Evolutionary conservation across 1,139 yeast genomes (phyloP).

Genomic region (Casaregolazyma lundiana): DNA sequence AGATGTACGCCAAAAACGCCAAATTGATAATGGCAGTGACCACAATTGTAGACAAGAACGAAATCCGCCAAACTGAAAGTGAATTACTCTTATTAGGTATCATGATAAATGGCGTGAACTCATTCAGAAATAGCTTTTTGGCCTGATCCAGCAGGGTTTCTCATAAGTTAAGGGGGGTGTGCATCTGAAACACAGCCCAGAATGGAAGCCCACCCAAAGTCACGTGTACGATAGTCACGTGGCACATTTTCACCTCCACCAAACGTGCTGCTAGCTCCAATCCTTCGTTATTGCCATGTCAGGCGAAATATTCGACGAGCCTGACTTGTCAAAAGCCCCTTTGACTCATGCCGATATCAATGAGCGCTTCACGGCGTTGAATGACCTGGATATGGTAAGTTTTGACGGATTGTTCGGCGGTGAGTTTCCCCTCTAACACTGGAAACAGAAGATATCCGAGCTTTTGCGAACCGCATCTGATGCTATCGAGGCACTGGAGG

Average conservation of each 20-base stretch:
- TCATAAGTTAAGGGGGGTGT: background rate
- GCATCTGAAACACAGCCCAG: background rate
- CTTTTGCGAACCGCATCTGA: slow-evolving; percentile 38
- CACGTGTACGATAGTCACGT: too few species aligned
- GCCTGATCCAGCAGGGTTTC: too few species aligned
- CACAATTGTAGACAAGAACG: slow-evolving; percentile 24
- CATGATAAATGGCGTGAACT: background rate
- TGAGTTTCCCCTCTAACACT: background rate
- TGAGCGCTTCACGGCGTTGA: slow-evolving; percentile 36
- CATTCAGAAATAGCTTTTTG: background rate
- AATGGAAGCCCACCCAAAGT: too few species aligned
- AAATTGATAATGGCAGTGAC: slow-evolving; percentile 26
- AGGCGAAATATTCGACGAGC: slow-evolving; percentile 7
- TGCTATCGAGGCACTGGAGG: slow-evolving; percentile 36
- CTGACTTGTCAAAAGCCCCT: slow-evolving; percentile 13
- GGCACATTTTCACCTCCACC: background rate
- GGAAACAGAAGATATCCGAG: slow-evolving; percentile 31
- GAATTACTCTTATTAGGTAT: background rate
- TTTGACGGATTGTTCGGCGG: background rate
- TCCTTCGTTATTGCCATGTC: slow-evolving; percentile 2
- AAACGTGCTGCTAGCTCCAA: too few species aligned
- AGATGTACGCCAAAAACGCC: slow-evolving; percentile 29
- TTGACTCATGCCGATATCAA: slow-evolving; percentile 31
- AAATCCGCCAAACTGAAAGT: slow-evolving; percentile 19
- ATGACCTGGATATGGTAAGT: slow-evolving; percentile 35